These are phyloP conservation scores for Fusarium hainanense DNA, from an alignment of 2,329 filamentous ascomycete species.

Conservation along the genomic window DNA sequence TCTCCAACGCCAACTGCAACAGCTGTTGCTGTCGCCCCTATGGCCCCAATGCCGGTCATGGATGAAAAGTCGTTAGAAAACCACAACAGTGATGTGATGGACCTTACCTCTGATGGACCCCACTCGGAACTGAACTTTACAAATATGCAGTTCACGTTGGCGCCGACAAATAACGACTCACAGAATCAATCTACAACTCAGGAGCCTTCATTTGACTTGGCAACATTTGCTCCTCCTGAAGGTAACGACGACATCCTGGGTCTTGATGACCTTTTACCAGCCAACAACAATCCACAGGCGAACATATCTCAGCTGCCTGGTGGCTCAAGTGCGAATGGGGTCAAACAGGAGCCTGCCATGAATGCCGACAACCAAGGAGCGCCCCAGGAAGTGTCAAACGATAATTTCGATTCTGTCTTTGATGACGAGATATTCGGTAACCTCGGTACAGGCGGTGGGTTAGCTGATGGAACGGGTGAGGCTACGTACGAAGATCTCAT, in stretches of 20 bases:
- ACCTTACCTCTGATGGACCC: slow-evolving; percentile 30
- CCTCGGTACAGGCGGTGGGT: slow-evolving; percentile 53
- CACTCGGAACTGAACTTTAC: slow-evolving; percentile 63
- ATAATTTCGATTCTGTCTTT: slow-evolving; percentile 48
- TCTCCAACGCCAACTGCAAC: slow-evolving; percentile 18
- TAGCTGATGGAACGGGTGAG: slow-evolving; percentile 49
- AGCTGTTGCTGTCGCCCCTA: slow-evolving; percentile 27
- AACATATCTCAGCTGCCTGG: slow-evolving; percentile 17
- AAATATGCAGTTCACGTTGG: slow-evolving; percentile 67
- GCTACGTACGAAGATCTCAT: slow-evolving; percentile 64
- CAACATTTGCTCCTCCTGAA: slow-evolving; percentile 55
- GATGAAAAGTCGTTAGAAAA: slow-evolving; percentile 42
- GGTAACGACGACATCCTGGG: slow-evolving; percentile 47
- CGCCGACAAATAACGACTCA: slow-evolving; percentile 53
- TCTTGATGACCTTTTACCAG: slow-evolving; percentile 48
- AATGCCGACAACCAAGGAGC: slow-evolving; percentile 14
- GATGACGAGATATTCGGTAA: slow-evolving; percentile 57
- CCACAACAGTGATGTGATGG: slow-evolving; percentile 35
- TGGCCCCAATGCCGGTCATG: slow-evolving; percentile 46
- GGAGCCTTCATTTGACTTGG: slow-evolving; percentile 59
- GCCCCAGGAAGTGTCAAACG: slow-evolving; percentile 35
- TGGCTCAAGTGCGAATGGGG: slow-evolving; percentile 16
- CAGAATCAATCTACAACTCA: slow-evolving; percentile 41
- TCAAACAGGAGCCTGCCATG: slow-evolving; percentile 22
- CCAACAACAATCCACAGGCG: slow-evolving; percentile 35